Conservation (phyloP, 2,329 filamentous ascomycete genomes). For the Verticillium nubilum region DNA sequence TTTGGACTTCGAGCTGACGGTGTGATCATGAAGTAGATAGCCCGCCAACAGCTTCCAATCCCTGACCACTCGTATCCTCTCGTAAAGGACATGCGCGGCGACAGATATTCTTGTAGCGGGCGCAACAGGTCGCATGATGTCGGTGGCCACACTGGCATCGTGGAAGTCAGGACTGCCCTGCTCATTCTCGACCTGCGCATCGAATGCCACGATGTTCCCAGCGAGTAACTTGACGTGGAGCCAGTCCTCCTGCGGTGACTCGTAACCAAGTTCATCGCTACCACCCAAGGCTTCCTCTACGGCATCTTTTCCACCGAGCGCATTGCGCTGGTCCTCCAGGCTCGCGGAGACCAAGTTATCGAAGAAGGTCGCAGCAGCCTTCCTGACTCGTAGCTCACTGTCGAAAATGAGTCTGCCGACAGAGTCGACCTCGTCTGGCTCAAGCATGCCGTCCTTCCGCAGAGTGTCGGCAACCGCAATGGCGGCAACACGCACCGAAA, state of each 20-base stretch:
- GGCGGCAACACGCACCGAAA: constrained; percentile 71
- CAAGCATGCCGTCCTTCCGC: constrained; percentile 77
- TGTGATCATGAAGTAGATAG: constrained; percentile 91
- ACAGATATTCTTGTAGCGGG: constrained; percentile 79
- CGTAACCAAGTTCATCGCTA: constrained; percentile 69
- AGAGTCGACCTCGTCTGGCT: constrained; percentile 85
- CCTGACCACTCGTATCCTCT: constrained; percentile 72
- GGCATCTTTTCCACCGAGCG: constrained; percentile 73
- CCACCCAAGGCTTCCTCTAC: constrained; percentile 70
- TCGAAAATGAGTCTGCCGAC: constrained; percentile 89
- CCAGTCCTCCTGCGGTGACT: constrained; percentile 76
- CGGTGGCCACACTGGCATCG: constrained; percentile 43
- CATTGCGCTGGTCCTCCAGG: constrained; percentile 73
- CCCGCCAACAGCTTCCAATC: constrained; percentile 87
- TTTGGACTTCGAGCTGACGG: constrained; percentile 51
- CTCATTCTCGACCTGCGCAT: constrained; percentile 60
- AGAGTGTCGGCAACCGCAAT: constrained; percentile 79
- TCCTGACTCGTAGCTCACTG: constrained; percentile 75
- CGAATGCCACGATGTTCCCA: constrained; percentile 77
- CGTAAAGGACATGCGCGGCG: constrained; percentile 79
- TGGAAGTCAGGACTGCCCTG: constrained; percentile 37
- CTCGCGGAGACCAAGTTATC: constrained; percentile 79
- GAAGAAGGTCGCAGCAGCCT: constrained; percentile 87
- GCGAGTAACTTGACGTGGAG: constrained; percentile 87
- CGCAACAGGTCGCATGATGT: constrained; percentile 56